A percentile compares a stretch with the other conserved stretches of the same genome.
Evolutionary conservation across 116 monocot genomes (phyloP).

Genomic region (Posidonia oceanica): DNA sequence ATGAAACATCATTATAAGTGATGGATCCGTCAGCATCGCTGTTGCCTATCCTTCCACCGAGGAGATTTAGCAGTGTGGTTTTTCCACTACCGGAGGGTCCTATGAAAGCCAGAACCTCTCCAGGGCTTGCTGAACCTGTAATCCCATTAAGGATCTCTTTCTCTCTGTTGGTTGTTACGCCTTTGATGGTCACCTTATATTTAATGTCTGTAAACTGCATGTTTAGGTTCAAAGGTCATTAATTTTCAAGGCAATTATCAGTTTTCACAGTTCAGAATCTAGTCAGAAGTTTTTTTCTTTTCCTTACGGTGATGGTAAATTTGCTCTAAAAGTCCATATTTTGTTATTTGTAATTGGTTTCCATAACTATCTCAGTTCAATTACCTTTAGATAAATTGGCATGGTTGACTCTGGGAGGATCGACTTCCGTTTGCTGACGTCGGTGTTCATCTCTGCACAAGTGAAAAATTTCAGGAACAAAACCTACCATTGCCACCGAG

Average conservation of each 20-base stretch:
- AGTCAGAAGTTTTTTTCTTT: background rate
- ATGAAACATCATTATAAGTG: constrained; percentile 1
- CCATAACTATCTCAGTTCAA: background rate
- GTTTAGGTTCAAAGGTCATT: background rate
- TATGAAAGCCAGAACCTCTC: no score
- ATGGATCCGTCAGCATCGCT: no score
- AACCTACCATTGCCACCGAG: background rate
- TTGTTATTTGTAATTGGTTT: background rate
- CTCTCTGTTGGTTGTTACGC: background rate
- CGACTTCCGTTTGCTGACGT: background rate
- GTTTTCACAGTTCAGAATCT: background rate
- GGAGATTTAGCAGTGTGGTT: no score
- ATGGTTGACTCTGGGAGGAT: constrained; percentile 5
- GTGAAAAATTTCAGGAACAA: background rate
- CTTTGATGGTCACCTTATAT: constrained; percentile 6
- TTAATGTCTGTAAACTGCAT: constrained; percentile 10
- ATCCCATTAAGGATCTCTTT: no score
- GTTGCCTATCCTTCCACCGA: no score
- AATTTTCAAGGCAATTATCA: background rate
- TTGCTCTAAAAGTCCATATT: background rate
- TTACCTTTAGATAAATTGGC: constrained; percentile 16
- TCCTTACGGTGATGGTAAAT: background rate
- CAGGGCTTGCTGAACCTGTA: no score
- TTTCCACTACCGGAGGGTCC: no score
- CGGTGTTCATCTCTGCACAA: background rate